Conservation (phyloP, 192 early-diverging fungal species). For the Spizellomyces punctatus region DNA sequence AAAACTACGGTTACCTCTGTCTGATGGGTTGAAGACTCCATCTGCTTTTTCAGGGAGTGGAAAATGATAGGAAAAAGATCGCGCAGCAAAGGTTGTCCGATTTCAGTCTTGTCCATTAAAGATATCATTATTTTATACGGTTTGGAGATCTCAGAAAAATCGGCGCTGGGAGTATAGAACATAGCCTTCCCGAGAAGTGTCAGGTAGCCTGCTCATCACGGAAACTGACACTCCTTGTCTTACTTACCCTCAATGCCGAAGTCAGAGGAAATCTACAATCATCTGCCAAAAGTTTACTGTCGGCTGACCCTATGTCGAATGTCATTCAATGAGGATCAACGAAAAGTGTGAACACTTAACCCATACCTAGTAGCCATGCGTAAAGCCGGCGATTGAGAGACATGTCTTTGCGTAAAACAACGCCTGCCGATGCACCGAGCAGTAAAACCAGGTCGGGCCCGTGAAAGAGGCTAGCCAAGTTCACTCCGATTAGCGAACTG, state of each 20-base stretch:
- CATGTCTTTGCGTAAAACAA: constrained; percentile 90
- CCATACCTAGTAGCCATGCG: constrained; percentile 70
- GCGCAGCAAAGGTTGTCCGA: constrained; percentile 76
- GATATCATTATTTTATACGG: constrained; percentile 85
- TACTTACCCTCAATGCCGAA: too few species aligned
- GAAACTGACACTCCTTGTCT: too few species aligned
- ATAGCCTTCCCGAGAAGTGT: constrained; percentile 38
- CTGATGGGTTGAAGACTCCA: background rate
- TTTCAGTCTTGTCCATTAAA: constrained; percentile 80
- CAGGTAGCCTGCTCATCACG: too few species aligned
- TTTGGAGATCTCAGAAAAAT: constrained; percentile 51
- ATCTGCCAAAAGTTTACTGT: too few species aligned
- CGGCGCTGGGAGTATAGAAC: constrained; percentile 36
- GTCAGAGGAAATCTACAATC: too few species aligned
- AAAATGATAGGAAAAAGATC: constrained; percentile 73
- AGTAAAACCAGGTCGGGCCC: constrained; percentile 69
- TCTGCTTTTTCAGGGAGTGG: constrained; percentile 57
- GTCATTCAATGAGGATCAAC: background rate
- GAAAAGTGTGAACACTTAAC: background rate
- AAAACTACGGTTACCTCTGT: background rate
- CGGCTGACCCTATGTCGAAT: too few species aligned
- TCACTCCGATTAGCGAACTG: constrained; percentile 4
- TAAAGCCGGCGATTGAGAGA: constrained; percentile 91
- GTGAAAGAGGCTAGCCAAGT: constrained; percentile 47
- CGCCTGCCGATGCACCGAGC: constrained; percentile 67